Percentiles rank a stretch among this genome's conserved stretches.
These are phyloP conservation scores for Camellia lanceoleosa DNA, from an alignment of 148 eudicot species.

Conservation along the genomic window DNA sequence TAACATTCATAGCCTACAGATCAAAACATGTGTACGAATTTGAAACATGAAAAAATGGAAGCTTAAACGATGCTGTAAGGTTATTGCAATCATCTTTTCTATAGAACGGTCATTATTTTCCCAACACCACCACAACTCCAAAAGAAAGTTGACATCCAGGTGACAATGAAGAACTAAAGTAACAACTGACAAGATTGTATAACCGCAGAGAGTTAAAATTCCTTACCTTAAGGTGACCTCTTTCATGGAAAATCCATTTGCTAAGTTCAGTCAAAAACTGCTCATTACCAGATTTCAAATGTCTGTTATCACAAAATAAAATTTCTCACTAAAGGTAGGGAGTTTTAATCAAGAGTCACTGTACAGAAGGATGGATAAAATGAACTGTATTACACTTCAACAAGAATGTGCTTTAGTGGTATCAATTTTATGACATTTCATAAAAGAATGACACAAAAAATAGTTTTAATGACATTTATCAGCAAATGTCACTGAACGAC, in stretches of 20 bases:
- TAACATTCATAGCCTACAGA: constrained; percentile 67
- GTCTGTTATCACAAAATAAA: constrained; percentile 32
- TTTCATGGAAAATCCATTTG: constrained; percentile 94
- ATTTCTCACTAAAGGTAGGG: not conserved
- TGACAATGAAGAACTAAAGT: not conserved
- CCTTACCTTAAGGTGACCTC: constrained; percentile 86
- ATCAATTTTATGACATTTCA: too few relatives aligned
- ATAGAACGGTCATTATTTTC: not conserved
- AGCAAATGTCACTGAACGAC: too few relatives aligned
- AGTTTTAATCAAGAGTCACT: not conserved
- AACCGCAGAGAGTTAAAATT: not conserved
- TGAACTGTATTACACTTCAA: not conserved
- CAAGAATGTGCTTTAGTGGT: too few relatives aligned
- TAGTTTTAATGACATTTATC: too few relatives aligned
- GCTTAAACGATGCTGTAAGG: not conserved
- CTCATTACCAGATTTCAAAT: constrained; percentile 74
- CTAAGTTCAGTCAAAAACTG: constrained; percentile 72
- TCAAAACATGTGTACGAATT: constrained; percentile 3
- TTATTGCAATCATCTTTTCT: not conserved
- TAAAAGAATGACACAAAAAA: too few relatives aligned
- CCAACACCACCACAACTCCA: not conserved
- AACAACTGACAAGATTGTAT: not conserved
- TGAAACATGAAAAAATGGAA: not conserved
- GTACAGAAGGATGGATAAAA: not conserved
- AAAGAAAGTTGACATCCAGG: too few relatives aligned